Base-by-base conservation (phyloP, 441 rosid genomes). In the Bruguiera hainesii region DNA sequence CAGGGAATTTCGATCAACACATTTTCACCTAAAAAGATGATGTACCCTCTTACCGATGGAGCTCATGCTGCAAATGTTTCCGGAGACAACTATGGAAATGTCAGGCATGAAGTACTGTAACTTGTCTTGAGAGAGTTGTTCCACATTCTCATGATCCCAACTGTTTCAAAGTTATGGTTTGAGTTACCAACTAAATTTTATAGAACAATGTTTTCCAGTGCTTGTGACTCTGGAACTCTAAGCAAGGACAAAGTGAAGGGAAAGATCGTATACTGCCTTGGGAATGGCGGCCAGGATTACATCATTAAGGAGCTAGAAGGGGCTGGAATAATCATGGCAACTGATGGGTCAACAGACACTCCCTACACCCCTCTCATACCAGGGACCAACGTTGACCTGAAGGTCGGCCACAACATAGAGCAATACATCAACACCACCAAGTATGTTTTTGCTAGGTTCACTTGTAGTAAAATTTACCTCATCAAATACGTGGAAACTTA, bases 1-100 rank as follows among this genome's bases (percentile, higher is more conserved):
- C 35, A 88, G 94, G 97, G 97, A 42, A 50, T 84, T 7, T 82
- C 94, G 29, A 64, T 89, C 60, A 93, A 85, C 61, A 85, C 85
- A 35, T 91, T 83, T 72, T 52, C 83, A 31, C 85, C 87, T 31
- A 73, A 29, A 35, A 84, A 78, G 67, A 62, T 26, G 55, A 82
- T 84, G 79, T 88, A 83, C 72, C 90, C 96, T 63, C 71, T 94
- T 7, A 88, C 78, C 3, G 81, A 71, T 29, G 98, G 98, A 61
- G 66, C 75, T n/a, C 87, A 48, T 13, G 91, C 98, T 7, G 61
- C 80, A 23, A 84, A 82, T 65, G 1, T 69, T 15, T 66, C 83
- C 8, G 68, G 29, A 60, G 52, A 56, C 31, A 49, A 21, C 70
- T 73, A 71, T 33, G 88, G 83, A 66, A 84, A 90, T 49, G 71